Base-by-base conservation (phyloP, 192 early-diverging fungal genomes). In the Cladochytrium replicatum region DNA sequence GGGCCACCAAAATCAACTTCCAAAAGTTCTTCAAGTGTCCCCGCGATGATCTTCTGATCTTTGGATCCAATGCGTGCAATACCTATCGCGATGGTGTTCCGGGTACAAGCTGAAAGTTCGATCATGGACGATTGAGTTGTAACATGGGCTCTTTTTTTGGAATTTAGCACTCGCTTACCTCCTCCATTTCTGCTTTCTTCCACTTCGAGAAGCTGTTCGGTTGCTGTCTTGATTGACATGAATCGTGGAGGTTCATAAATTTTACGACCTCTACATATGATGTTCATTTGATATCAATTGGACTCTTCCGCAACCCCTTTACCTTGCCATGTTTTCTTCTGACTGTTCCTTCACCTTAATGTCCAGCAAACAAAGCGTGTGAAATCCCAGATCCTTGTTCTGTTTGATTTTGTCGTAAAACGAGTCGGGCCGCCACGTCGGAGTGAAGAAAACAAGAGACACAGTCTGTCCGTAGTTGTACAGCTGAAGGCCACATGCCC, bases 381-480 rank as follows among this genome's bases (percentile, higher is more conserved):
- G 95, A 49, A 99, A 64, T 24, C 86, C 90, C 43, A 88, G 66
- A 43, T 64, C 57, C 19, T 79, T 55, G 69, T 99, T 99, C 46
- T 85, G 78, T 55, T 85, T 83, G 60, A 99, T 81, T 49, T 89
- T 83, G 50, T 88, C 86, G 70, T 95, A 97, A 63, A 91, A 99
- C 52, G 85, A 89, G 58, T 99, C 95, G 0, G 95, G 95, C 24
- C 87, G 76, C 95, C 95, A 99, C 9, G 75, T 81, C 11, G 93
- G 91, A 1, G 89, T 91, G 70, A 99, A 96, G 64, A 95, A 99
- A 2, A 93, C 90, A 52, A 99, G 88, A 13, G 95, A 99, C 24
- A 99, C 84, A n/a, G 93, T 92, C 61, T 91, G 91, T 11, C 95
- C 95, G 74, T 95, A 97, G 72, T 84, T 89, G 74, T 99, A 99